Conservation (phyloP, 805 yeast genomes). For the Candida anglica region DNA sequence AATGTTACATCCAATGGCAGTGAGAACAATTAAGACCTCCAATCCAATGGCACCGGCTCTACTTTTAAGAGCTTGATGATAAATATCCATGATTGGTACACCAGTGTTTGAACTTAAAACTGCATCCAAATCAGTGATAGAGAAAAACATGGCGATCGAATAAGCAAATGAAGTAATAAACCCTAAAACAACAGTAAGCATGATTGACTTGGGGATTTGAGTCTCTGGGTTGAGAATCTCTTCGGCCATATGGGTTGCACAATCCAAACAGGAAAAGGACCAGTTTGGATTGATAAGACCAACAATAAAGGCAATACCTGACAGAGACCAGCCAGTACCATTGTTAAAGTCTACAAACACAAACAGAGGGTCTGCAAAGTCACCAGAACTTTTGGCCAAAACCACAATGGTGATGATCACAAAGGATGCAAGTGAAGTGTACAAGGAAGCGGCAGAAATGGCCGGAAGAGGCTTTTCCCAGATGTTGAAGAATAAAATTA, state of each 20-base stretch:
- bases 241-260: slow-evolving; percentile 71
- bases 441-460: slow-evolving; percentile 47
- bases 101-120: slow-evolving; percentile 51
- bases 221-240: slow-evolving; percentile 56
- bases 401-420: slow-evolving; percentile 50
- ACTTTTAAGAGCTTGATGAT: slow-evolving; percentile 50
- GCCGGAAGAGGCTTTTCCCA: slow-evolving; percentile 51
- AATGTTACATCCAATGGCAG: slow-evolving; percentile 57
- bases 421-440: slow-evolving; percentile 50
- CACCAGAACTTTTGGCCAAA: slow-evolving; percentile 48
- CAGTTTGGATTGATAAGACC: slow-evolving; percentile 70
- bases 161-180: slow-evolving; percentile 55
- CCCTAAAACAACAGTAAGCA: slow-evolving; percentile 63
- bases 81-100: slow-evolving; percentile 61
- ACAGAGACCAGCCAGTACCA: slow-evolving; percentile 56
- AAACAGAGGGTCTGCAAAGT: slow-evolving; percentile 47
- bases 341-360: slow-evolving; percentile 54
- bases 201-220: slow-evolving; percentile 58
- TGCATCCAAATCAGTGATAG: slow-evolving; percentile 48
- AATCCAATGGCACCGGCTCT: slow-evolving; percentile 54
- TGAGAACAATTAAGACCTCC: slow-evolving; percentile 44
- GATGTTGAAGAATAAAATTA: slow-evolving; percentile 44
- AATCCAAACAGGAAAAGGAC: slow-evolving; percentile 66
- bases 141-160: slow-evolving; percentile 55
- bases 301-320: slow-evolving; percentile 62